These are phyloP conservation scores for Oryza glaberrima DNA, from an alignment of 176 grass and related monocot species.

Conservation along the genomic window DNA sequence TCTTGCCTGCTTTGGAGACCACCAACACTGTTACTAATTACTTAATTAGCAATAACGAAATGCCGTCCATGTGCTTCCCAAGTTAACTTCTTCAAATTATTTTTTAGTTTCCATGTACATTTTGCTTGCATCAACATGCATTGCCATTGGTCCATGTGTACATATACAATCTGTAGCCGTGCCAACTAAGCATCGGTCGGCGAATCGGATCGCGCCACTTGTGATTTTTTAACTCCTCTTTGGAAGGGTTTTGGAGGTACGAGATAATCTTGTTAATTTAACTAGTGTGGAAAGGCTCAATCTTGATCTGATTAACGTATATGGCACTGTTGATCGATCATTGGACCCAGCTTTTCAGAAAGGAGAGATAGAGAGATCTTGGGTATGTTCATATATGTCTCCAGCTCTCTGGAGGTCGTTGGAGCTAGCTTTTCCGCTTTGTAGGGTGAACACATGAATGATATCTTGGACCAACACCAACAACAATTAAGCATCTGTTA, in stretches of 20 bases:
- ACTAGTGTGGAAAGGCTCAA: neutral
- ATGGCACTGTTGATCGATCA: slow-evolving; percentile 10
- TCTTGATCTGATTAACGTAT: slow-evolving; percentile 11
- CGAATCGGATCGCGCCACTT: neutral
- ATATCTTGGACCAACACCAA: neutral
- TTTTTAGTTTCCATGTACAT: neutral
- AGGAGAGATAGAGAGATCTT: slow-evolving; percentile 21
- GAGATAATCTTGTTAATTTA: neutral
- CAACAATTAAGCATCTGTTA: neutral
- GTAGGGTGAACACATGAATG: neutral
- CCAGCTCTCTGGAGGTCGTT: neutral
- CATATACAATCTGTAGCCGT: neutral
- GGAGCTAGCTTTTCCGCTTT: neutral
- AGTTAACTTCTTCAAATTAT: neutral
- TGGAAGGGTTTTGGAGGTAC: neutral
- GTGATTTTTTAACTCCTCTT: neutral
- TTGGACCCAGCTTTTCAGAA: slow-evolving; percentile 33
- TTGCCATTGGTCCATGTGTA: slow-evolving; percentile 32
- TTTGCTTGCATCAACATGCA: neutral
- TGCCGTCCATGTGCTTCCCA: neutral
- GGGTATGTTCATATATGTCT: neutral
- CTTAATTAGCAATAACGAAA: neutral
- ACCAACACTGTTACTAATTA: neutral
- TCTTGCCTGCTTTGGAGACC: slow-evolving; percentile 33
- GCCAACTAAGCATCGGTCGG: neutral